These are phyloP conservation scores for Mycena rebaudengoi DNA, from an alignment of 768 basidiomycete species.

Conservation along the genomic window DNA sequence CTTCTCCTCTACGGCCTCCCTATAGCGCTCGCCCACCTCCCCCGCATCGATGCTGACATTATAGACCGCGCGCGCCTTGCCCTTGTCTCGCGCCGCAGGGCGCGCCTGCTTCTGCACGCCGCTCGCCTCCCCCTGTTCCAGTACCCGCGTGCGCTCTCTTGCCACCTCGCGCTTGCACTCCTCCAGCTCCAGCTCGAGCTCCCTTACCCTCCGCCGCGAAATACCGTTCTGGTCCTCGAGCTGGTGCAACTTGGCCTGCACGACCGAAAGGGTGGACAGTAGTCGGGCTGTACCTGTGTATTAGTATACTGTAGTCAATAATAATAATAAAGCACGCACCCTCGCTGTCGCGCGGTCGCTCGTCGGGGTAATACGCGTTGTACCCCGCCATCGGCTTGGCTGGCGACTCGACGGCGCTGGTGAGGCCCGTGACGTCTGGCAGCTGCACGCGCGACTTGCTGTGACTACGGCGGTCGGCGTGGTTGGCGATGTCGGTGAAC, in stretches of 20 bases:
- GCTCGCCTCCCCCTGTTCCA: conserved; percentile 63
- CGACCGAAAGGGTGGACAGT: conserved; percentile 63
- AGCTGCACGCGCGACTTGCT: conserved; percentile 58
- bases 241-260: conserved; percentile 74
- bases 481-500: conserved; percentile 46
- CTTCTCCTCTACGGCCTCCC: conserved; percentile 87
- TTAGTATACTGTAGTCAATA: background rate
- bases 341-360: conserved; percentile 66
- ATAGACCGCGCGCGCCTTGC: conserved; percentile 45
- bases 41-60: conserved; percentile 43
- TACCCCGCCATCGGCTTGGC: conserved; percentile 64
- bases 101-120: conserved; percentile 32
- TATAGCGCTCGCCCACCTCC: conserved; percentile 62
- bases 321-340: conserved; percentile 50
- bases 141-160: conserved; percentile 69
- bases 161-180: conserved; percentile 82
- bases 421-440: conserved; percentile 87
- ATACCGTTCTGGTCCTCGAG: conserved; percentile 86
- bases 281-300: conserved; percentile 58
- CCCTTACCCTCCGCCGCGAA: conserved; percentile 83
- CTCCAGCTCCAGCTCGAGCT: conserved; percentile 89
- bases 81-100: conserved; percentile 46
- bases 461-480: conserved; percentile 30
- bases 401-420: conserved; percentile 80
- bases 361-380: conserved; percentile 54